Base-by-base conservation (phyloP, 768 basidiomycete genomes). In the Mrakia hoshinonis region DNA sequence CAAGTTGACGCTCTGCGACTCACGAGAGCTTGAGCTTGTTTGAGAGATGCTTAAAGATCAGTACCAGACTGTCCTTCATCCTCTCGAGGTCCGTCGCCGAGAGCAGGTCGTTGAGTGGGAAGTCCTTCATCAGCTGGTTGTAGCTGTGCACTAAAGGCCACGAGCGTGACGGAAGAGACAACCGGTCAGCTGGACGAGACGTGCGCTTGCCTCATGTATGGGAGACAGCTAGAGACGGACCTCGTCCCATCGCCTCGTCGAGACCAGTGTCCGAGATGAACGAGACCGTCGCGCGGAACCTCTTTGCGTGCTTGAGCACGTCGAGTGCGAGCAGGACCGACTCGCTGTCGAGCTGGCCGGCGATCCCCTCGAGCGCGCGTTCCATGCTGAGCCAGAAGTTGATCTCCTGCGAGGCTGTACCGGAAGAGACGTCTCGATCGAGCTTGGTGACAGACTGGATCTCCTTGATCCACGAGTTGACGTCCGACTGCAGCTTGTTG, bases 341-440 rank as follows among this genome's bases (percentile, higher is more conserved):
- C 62, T 97, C 94, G 73, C 90, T 91, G 74, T 88, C 84, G 72
- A 99, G 83, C 77, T 99, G 96, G 0, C 86, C 82, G 77, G 97
- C 94, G 76, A 98, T 98, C 0, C 86, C 89, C 76, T 98, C 96
- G 74, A 99, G 80, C 7, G 93, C 93, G 54, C 90, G 83, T 78
- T 99, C 96, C 79, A 99, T 84, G 78, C 89, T 90, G 29, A 98
- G 83, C 96, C 96, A 98, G 77, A 99, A 98, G 80, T 98, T 98
- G 83, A 99, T 93, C 79, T 98, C 96, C 77, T 99, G 96, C 0
- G 92, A 94, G 2, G 96, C 95, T 0, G 95, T 98, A 2, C 95
- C 95, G 5, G 90, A 91, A 0, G 87, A 84, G 43, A 98, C 95
- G 76, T 98, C 95, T 29, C 96, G 84, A 2, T 86, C 88, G n/a